Conservation (phyloP, 2,329 filamentous ascomycete species). For the Sclerotiophoma versabilis region DNA sequence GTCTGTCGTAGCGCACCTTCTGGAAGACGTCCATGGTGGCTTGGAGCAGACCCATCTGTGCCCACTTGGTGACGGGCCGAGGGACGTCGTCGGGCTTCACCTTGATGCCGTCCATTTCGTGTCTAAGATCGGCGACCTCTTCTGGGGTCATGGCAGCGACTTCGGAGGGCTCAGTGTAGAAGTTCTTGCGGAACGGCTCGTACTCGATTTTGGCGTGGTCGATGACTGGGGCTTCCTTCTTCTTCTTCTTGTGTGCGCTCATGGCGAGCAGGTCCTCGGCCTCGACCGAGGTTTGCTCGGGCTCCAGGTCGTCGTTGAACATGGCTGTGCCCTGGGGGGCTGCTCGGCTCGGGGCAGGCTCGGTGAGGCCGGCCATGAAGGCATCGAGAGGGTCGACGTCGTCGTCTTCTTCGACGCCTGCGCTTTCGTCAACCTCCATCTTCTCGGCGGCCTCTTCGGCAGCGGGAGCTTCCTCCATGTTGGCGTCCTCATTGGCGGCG, state of each 20-base stretch:
- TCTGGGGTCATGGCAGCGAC: constrained; percentile 82
- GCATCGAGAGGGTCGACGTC: constrained; percentile 89
- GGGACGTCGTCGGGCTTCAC: constrained; percentile 78
- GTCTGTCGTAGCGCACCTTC: constrained; percentile 81
- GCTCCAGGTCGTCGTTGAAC: constrained; percentile 84
- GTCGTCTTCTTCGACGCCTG: constrained; percentile 68
- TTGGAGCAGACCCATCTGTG: constrained; percentile 88
- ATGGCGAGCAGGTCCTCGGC: constrained; percentile 60
- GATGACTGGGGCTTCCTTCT: constrained; percentile 90
- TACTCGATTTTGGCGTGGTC: constrained; percentile 89
- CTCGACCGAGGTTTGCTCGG: constrained; percentile 68
- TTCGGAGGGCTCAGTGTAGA: constrained; percentile 91
- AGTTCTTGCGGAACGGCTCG: constrained; percentile 87
- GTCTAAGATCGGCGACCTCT: constrained; percentile 79
- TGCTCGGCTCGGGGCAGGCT: constrained; percentile 51
- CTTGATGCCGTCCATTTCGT: constrained; percentile 95
- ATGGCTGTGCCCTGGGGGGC: constrained; percentile 79
- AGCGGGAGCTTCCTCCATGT: constrained; percentile 51
- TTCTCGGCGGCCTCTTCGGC: constrained; percentile 46
- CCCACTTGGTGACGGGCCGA: constrained; percentile 95
- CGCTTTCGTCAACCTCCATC: constrained; percentile 64
- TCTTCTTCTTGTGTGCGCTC: constrained; percentile 77
- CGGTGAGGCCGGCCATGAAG: constrained; percentile 80
- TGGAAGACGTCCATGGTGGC: constrained; percentile 87
- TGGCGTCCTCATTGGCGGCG: constrained; percentile 50